Conservation (phyloP, 768 basidiomycete genomes). For the Pilatotrama ljubarskyi region DNA sequence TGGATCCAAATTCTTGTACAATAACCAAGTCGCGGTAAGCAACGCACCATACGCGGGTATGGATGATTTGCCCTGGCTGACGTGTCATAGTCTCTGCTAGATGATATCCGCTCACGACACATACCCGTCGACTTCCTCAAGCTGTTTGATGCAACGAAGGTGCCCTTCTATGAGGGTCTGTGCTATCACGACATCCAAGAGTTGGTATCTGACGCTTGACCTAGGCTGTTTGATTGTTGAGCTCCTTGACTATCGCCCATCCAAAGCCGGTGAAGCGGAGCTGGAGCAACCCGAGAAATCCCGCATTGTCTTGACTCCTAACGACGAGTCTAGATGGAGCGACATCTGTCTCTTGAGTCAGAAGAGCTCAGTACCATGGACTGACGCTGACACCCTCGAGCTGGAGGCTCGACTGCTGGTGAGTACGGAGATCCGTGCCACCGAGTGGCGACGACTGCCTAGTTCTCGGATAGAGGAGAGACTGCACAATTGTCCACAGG, state of each 20-base stretch:
- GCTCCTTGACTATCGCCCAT: constrained; percentile 72
- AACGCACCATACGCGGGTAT: neutral
- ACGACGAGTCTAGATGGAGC: constrained; percentile 73
- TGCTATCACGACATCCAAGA: constrained; percentile 1
- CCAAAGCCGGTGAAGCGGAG: constrained; percentile 54
- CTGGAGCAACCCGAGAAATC: constrained; percentile 61
- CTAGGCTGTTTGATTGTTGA: constrained; percentile 86
- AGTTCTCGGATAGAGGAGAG: no score
- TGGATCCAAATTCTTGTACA: constrained; percentile 80
- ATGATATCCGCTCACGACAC: constrained; percentile 79
- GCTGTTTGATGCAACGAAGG: constrained; percentile 67
- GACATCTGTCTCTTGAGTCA: constrained; percentile 74
- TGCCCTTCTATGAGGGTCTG: constrained; percentile 85
- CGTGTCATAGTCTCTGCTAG: constrained; percentile 62
- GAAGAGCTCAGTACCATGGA: constrained; percentile 57
- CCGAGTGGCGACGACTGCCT: neutral
- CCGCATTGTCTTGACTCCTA: constrained; percentile 77
- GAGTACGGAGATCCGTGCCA: constrained; percentile 28
- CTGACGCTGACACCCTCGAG: constrained; percentile 71
- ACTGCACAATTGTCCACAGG: no score
- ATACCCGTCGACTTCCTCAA: constrained; percentile 88
- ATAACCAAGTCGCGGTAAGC: constrained; percentile 67
- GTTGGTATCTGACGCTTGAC: neutral
- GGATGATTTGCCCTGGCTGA: neutral
- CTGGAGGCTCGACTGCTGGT: constrained; percentile 76